Evolutionary conservation across 2,329 filamentous ascomycete genomes (phyloP).

Genomic region (Alternaria panax): DNA sequence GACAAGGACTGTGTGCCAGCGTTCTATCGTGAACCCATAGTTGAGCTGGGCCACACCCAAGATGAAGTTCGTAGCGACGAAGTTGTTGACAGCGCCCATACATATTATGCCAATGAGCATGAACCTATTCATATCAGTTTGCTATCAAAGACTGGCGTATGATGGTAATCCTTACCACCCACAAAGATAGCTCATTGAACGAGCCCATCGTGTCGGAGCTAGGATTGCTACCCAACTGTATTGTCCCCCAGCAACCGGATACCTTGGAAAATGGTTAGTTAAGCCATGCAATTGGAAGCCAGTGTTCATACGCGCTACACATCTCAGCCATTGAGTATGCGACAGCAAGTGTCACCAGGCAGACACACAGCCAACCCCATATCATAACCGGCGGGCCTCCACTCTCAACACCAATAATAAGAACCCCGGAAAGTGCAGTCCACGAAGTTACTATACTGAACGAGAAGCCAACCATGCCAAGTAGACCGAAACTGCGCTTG

Average conservation of each 20-base stretch:
- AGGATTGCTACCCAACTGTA: slow-evolving; percentile 66
- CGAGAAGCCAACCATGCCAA: slow-evolving; percentile 67
- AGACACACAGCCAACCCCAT: slow-evolving; percentile 64
- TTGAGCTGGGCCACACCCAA: slow-evolving; percentile 63
- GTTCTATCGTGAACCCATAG: slow-evolving; percentile 60
- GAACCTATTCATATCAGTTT: slow-evolving; percentile 16
- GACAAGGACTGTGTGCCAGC: slow-evolving; percentile 64
- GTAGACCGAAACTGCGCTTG: slow-evolving; percentile 62
- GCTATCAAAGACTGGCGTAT: slow-evolving; percentile 6
- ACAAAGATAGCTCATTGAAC: slow-evolving; percentile 50
- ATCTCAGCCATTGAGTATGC: slow-evolving; percentile 67
- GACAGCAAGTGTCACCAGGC: slow-evolving; percentile 60
- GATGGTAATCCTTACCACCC: slow-evolving; percentile 50
- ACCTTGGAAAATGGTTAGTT: slow-evolving; percentile 37
- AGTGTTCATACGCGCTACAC: slow-evolving; percentile 54
- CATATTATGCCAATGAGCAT: slow-evolving; percentile 54
- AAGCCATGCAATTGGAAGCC: background rate
- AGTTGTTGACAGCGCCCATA: slow-evolving; percentile 64
- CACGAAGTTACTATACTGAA: slow-evolving; percentile 67
- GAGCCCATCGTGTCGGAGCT: slow-evolving; percentile 54
- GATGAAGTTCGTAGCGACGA: slow-evolving; percentile 56
- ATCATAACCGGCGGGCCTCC: slow-evolving; percentile 67
- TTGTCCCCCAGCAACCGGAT: slow-evolving; percentile 64
- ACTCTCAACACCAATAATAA: slow-evolving; percentile 63
- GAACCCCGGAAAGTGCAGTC: slow-evolving; percentile 64